Conservation (phyloP, 306 rosid species). For the Prunus mira region DNA sequence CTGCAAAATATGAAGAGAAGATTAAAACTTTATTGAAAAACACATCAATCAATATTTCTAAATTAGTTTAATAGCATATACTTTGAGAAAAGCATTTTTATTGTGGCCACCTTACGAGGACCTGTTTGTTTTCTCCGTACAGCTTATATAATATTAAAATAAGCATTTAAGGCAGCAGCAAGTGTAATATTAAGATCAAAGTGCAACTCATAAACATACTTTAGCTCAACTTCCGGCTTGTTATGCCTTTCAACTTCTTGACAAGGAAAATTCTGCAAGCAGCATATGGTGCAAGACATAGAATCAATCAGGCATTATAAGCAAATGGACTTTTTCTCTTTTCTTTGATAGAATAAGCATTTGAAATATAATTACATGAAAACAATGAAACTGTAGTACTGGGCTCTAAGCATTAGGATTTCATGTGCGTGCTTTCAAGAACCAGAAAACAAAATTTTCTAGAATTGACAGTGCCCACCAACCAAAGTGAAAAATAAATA, state of each 20-base stretch:
- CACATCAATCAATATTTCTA: neutral
- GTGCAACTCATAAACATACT: constrained; percentile 43
- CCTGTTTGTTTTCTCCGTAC: neutral
- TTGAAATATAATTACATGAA: neutral
- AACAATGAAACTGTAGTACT: neutral
- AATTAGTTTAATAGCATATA: neutral
- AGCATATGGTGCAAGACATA: neutral
- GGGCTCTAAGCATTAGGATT: neutral
- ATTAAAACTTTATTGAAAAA: neutral
- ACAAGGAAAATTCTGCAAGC: constrained; percentile 84
- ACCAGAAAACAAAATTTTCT: neutral
- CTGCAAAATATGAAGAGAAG: constrained; percentile 46
- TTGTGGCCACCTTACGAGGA: neutral
- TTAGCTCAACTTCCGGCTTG: constrained; percentile 95
- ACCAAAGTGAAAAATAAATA: neutral
- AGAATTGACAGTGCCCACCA: neutral
- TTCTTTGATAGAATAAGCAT: neutral
- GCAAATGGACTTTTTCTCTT: neutral
- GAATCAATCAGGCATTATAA: neutral
- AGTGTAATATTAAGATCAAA: constrained; percentile 11
- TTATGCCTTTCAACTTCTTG: constrained; percentile 99
- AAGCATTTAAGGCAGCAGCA: neutral
- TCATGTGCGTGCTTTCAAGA: neutral
- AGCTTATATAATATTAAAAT: neutral
- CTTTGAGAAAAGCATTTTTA: neutral